Conservation (phyloP, 768 basidiomycete genomes). For the Lactarius trivialis region DNA sequence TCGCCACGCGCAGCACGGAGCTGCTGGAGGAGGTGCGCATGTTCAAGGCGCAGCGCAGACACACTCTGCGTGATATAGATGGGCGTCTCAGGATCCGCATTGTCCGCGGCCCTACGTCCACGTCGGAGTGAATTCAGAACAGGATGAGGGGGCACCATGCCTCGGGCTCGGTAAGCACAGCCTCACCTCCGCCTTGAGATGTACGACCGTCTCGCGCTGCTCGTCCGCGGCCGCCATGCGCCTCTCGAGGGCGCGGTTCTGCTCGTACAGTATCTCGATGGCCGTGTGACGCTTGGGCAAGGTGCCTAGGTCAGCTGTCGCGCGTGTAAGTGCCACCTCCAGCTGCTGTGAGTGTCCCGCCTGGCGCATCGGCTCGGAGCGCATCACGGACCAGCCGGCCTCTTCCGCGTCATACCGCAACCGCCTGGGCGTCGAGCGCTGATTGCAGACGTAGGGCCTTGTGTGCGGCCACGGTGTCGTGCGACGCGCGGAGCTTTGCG, state of each 20-base stretch:
- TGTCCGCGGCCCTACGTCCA: conserved; percentile 34
- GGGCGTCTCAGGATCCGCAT: conserved; percentile 33
- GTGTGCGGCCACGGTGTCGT: conserved; percentile 38
- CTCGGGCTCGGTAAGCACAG: conserved; percentile 48
- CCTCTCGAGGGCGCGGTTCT: conserved; percentile 63
- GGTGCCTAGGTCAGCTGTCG: conserved; percentile 43
- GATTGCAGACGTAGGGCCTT: conserved; percentile 39
- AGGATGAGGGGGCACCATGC: conserved; percentile 43
- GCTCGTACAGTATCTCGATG: conserved; percentile 59
- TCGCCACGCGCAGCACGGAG: conserved; percentile 16
- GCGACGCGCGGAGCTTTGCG: conserved; percentile 38
- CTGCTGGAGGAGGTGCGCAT: conserved; percentile 61
- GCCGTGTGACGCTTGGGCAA: no score
- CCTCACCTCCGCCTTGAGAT: conserved; percentile 60
- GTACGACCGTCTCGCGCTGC: conserved; percentile 47
- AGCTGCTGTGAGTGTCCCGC: conserved; percentile 52
- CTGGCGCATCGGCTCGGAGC: no score
- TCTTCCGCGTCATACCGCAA: no score
- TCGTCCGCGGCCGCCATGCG: conserved; percentile 47
- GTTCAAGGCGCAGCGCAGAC: conserved; percentile 51
- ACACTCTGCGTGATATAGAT: conserved; percentile 56
- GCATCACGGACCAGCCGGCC: conserved; percentile 54
- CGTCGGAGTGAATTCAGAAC: no score
- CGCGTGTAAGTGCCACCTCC: conserved; percentile 50
- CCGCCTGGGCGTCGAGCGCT: conserved; percentile 41